Base-by-base conservation (phyloP, 129 eudicot species). In the Silybum marianum region DNA sequence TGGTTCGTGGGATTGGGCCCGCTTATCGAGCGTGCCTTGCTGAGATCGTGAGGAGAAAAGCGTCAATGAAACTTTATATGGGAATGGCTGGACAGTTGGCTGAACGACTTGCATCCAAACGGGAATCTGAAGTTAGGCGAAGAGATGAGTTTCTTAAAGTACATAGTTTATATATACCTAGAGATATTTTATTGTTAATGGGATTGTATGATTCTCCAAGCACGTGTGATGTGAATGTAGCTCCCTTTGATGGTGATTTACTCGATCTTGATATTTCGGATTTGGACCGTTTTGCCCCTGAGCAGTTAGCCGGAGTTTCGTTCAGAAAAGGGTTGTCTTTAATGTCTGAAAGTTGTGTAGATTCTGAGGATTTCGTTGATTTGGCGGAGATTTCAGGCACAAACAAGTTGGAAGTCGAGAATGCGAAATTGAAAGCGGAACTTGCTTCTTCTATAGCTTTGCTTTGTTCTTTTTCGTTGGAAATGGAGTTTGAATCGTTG, bases 21-120 rank as follows among this genome's bases (percentile, higher is more conserved):
- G 90, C 98, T 5, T 96, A 96, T 72, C 87, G 92, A 72, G 95
- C 99, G 1, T 93, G 99, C 83, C 97, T 96, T 87, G 97, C 97
- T 1, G 99, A 96, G 84, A 84, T 96, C 7, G 99, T 93, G 65
- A 90, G 97, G 83, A 91, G 99, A 86, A 96, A 88, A 86, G 92
- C 97, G 1, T 87, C 91, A 2, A 91, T 90, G 99, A 96, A 96
- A 82, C 94, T 96, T 81, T 96, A 91, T 76, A 96, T 96, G 98
- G 99, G 98, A 79, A 91, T 88, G 91, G 98, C 95, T 62, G 98
- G 96, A 13, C 93, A 90, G 40, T 80, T 96, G 88, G 98, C 97
- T 5, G 99, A 96, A 85, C 86, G 87, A 70, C 97, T 96, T 83
- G 98, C 98, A 32, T 72, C 87, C 2, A 91, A 90, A 87, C 86